Base-by-base conservation (phyloP, 2,329 filamentous ascomycete species). In the Aureobasidium pullulans region DNA sequence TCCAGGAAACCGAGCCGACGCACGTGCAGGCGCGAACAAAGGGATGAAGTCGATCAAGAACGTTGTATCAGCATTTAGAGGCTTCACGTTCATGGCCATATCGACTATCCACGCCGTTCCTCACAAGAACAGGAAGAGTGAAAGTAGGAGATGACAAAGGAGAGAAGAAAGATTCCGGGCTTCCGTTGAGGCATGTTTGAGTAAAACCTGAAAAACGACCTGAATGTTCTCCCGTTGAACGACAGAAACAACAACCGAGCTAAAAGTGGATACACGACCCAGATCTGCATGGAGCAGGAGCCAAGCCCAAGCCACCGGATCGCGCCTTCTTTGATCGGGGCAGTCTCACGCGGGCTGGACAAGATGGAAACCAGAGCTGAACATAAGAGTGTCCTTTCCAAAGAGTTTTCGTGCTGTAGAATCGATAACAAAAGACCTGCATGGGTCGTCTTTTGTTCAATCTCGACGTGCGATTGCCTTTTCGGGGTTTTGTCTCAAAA, bases 31-130 rank as follows among this genome's bases (percentile, higher is more conserved):
- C 49, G 76, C 72, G n/a, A 75, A 72, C 31, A 80, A 72, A 34
- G 83, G 82, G 59, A 80, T 76, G 66, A 88, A 86, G 31, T 81
- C 81, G 46, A 88, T 76, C 37, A 87, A 77, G 68, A 88, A 87
- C 3, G 83, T 84, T 37, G 83, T 79, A 68, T 87, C 84, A 53
- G 77, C 79, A 68, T 87, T 87, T 59, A 88, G 76, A 60, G 84
- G 81, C 70, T 83, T 82, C 63, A 88, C 74, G 2, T 80, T 81
- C 65, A 88, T 72, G 37, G 85, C 80, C 85, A 88, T 88, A 66
- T n/a, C 16, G 28, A 23, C n/a, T 23, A 40, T 16, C 31, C 56
- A 19, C 49, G 23, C 9, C 23, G 36, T 37, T 49, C 47, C 37
- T 34, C 29, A 44, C 28, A 54, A 44, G 16, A 28, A 15, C 16